These are phyloP conservation scores for Porcisia hertigi DNA, from an alignment of 208 protist genomes.

Conservation along the genomic window DNA sequence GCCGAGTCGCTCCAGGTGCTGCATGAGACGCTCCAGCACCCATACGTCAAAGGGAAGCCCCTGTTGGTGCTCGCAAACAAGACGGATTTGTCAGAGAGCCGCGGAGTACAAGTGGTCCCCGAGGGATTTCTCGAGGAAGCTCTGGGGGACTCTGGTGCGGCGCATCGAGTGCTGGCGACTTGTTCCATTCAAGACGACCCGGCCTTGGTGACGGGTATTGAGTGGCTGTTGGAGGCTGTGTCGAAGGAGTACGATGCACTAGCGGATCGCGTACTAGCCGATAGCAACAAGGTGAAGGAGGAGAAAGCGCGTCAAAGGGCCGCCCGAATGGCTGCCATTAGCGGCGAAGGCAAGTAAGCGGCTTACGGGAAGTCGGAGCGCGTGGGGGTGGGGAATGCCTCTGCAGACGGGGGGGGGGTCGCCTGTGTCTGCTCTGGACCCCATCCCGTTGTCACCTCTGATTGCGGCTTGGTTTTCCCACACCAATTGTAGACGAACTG, in stretches of 20 bases:
- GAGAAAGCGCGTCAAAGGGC: constrained; percentile 69
- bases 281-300: constrained; percentile 67
- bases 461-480: background rate
- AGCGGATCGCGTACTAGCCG: constrained; percentile 50
- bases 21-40: constrained; percentile 84
- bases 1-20: constrained; percentile 71
- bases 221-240: constrained; percentile 87
- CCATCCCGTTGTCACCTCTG: background rate
- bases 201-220: constrained; percentile 72
- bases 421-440: background rate
- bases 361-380: background rate
- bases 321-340: constrained; percentile 61
- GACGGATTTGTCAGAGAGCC: constrained; percentile 95
- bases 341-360: constrained; percentile 22
- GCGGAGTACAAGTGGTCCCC: constrained; percentile 79
- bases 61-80: constrained; percentile 99
- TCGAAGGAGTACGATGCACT: constrained; percentile 61
- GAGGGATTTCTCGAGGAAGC: constrained; percentile 64
- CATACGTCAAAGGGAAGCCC: constrained; percentile 96
- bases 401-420: background rate
- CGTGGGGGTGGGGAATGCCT: background rate
- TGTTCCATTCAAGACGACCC: constrained; percentile 82
- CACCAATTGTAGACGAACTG: background rate
- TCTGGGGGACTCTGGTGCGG: constrained; percentile 36
- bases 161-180: constrained; percentile 65